A percentile compares a stretch with the other conserved stretches of the same genome.
Evolutionary conservation across 2,329 filamentous ascomycete species (phyloP).

Genomic region (Aspergillus sp.): DNA sequence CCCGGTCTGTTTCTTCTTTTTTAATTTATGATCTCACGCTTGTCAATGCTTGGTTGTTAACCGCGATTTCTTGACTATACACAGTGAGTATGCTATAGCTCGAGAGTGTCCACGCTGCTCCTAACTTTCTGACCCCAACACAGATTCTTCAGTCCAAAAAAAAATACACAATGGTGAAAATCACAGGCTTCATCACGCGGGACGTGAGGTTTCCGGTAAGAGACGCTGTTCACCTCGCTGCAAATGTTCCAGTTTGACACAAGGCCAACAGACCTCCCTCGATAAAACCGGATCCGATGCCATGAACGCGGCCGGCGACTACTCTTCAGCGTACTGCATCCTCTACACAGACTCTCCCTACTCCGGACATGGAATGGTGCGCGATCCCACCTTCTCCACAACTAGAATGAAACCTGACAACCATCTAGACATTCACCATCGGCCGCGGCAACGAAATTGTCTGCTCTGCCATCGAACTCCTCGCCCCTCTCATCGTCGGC

Average conservation of each 20-base stretch:
- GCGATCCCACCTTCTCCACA: conserved; percentile 3
- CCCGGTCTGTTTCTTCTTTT: neutral
- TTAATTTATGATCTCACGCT: neutral
- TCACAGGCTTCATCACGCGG: conserved; percentile 72
- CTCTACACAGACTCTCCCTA: conserved; percentile 72
- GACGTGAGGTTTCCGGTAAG: conserved; percentile 73
- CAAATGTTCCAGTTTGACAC: neutral
- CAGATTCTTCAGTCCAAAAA: neutral
- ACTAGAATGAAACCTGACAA: conserved; percentile 5
- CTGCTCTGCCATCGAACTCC: conserved; percentile 78
- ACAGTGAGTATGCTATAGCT: neutral
- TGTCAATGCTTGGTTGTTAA: neutral
- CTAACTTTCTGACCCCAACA: neutral
- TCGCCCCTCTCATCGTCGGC: conserved; percentile 75
- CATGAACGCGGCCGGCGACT: conserved; percentile 93
- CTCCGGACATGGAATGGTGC: conserved; percentile 49
- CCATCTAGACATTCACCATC: conserved; percentile 50
- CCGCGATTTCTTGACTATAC: neutral
- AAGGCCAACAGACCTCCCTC: conserved; percentile 69
- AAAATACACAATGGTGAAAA: conserved; percentile 58
- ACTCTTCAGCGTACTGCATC: conserved; percentile 93
- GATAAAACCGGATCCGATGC: conserved; percentile 96
- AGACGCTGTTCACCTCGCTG: conserved; percentile 3
- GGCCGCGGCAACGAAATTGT: conserved; percentile 88
- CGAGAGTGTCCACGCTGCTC: neutral